A percentile compares a stretch with the other conserved stretches of the same genome.
Conservation (phyloP, 495 filamentous ascomycete genomes). For the Lepraria neglecta region DNA sequence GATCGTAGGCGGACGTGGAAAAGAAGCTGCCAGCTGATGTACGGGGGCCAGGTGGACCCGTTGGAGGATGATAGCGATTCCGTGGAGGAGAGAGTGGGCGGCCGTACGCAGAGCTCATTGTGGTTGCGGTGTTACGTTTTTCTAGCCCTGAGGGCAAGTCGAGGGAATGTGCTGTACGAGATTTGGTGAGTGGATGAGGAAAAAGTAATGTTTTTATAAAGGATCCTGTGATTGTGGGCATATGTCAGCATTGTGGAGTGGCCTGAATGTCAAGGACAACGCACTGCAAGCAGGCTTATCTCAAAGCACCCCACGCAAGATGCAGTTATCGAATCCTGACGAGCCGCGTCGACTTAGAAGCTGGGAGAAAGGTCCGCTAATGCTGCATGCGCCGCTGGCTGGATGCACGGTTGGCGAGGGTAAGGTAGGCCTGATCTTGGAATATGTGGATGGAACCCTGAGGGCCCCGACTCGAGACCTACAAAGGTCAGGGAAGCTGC, state of each 20-base stretch:
- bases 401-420: neutral
- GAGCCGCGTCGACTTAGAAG: slow-evolving; percentile 8
- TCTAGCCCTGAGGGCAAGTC: neutral
- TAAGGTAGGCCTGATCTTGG: neutral
- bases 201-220: neutral
- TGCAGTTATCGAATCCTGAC: neutral
- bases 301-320: slow-evolving; percentile 1
- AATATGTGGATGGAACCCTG: neutral
- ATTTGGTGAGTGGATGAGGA: neutral
- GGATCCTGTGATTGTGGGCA: neutral
- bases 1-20: slow-evolving; percentile 20
- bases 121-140: neutral
- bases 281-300: slow-evolving; percentile 9
- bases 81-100: slow-evolving; percentile 23
- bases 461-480: neutral
- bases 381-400: slow-evolving; percentile 4
- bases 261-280: slow-evolving; percentile 5
- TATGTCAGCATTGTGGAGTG: slow-evolving; percentile 1
- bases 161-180: neutral
- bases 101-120: slow-evolving; percentile 21
- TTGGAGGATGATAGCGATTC: slow-evolving; percentile 17
- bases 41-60: slow-evolving; percentile 23
- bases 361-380: slow-evolving; percentile 7
- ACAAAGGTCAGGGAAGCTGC: neutral
- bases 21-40: slow-evolving; percentile 25